phyloP scores from a whole-genome alignment of 2,329 filamentous ascomycete species.

The Cladophialophora yegresii region DNA sequence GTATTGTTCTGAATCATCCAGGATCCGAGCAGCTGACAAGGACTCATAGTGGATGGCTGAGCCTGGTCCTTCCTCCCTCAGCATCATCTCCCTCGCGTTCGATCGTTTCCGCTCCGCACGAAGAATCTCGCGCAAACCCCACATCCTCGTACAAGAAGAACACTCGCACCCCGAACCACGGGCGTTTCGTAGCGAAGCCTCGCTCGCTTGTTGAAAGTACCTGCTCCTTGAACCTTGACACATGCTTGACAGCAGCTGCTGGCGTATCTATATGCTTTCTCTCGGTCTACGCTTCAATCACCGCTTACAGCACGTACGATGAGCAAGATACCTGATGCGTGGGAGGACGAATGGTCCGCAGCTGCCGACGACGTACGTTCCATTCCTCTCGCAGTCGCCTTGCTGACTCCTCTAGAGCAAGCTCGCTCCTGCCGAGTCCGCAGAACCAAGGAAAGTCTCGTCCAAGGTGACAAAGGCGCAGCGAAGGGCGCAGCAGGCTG shows the following conservation, averaged over 20 bases:
- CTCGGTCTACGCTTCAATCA: background rate
- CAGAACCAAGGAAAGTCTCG: conserved; percentile 49
- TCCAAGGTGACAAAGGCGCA: conserved; percentile 71
- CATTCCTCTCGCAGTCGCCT: background rate
- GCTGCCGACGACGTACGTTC: conserved; percentile 60
- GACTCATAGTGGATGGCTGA: too few relatives aligned
- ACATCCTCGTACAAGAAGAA: background rate
- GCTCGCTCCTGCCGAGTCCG: conserved; percentile 40
- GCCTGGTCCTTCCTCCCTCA: too few relatives aligned
- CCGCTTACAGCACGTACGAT: conserved; percentile 15
- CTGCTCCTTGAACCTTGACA: background rate
- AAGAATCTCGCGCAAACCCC: background rate
- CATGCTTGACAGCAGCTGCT: conserved; percentile 1
- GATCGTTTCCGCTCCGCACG: background rate
- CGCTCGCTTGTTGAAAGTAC: background rate
- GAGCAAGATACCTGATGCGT: conserved; percentile 65
- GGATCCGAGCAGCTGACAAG: background rate
- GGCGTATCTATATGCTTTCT: conserved; percentile 1
- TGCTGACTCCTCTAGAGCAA: conserved; percentile 36
- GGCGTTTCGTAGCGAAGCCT: background rate
- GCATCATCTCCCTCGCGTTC: background rate
- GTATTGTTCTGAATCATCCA: background rate
- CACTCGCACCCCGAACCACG: background rate
- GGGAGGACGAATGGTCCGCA: conserved; percentile 89
- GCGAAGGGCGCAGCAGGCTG: conserved; percentile 74